Evolutionary conservation across 1,284 basidiomycete genomes (phyloP).

Genomic region (Austroboletus novae-zelandiae): DNA sequence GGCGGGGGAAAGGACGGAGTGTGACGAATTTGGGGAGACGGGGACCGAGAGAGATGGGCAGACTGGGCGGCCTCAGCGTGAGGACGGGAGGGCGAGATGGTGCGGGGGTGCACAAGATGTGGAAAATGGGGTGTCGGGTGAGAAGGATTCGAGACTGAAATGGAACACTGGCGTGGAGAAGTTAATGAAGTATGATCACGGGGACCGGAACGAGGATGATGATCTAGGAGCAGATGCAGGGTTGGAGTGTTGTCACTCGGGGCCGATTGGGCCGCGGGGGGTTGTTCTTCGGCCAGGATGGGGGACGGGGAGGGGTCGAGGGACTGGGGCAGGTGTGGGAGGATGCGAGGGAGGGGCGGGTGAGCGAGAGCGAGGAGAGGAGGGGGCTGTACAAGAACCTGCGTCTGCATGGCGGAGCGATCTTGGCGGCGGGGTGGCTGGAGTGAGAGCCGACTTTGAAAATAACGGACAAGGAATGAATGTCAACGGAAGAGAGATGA

Average conservation of each 20-base stretch:
- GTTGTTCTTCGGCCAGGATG: slow-evolving; percentile 9
- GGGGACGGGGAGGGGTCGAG: neutral
- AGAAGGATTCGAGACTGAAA: slow-evolving; percentile 15
- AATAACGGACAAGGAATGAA: slow-evolving; percentile 15
- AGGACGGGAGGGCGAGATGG: slow-evolving; percentile 7
- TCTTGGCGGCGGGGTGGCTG: slow-evolving; percentile 2
- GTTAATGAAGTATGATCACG: slow-evolving; percentile 12
- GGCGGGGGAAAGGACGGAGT: slow-evolving; percentile 40
- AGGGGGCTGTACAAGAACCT: slow-evolving; percentile 25
- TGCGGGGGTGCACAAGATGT: slow-evolving; percentile 4
- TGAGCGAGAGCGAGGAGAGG: slow-evolving; percentile 10
- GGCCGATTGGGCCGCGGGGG: slow-evolving; percentile 12
- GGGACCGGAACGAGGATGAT: slow-evolving; percentile 13
- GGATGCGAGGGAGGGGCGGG: slow-evolving; percentile 9
- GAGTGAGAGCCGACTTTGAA: slow-evolving; percentile 16
- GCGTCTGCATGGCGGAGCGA: slow-evolving; percentile 24
- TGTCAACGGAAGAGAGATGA: slow-evolving; percentile 13
- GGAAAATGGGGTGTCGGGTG: slow-evolving; percentile 9
- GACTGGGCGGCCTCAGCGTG: slow-evolving; percentile 12
- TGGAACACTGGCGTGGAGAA: slow-evolving; percentile 12
- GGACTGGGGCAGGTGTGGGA: slow-evolving; percentile 2
- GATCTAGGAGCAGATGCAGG: slow-evolving; percentile 9
- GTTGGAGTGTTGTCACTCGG: slow-evolving; percentile 5
- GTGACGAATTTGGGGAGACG: slow-evolving; percentile 41
- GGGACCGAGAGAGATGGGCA: slow-evolving; percentile 38